Evolutionary conservation across 352 stramenopile genomes (phyloP).

Genomic region (Phytophthora megakarya): DNA sequence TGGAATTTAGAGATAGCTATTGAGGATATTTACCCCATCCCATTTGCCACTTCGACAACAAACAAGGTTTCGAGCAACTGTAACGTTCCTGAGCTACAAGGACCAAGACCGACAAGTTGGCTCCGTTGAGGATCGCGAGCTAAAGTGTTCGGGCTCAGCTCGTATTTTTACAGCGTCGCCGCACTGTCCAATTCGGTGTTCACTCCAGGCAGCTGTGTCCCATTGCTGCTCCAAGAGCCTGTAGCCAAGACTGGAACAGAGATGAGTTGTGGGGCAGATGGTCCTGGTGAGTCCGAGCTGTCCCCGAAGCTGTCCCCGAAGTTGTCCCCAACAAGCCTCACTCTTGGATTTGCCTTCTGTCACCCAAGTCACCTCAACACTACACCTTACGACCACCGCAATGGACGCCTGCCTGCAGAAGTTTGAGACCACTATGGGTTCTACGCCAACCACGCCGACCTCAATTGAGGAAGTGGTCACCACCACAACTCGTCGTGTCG

Average conservation of each 20-base stretch:
- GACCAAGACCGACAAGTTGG: background rate
- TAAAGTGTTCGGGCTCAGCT: constrained; percentile 15
- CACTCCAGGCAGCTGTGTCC: constrained; percentile 17
- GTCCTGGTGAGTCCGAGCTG: constrained; percentile 11
- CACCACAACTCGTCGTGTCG: constrained; percentile 42
- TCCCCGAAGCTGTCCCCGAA: constrained; percentile 14
- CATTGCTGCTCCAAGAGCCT: constrained; percentile 32
- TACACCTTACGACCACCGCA: constrained; percentile 27
- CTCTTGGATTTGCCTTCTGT: constrained; percentile 40
- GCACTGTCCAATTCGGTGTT: constrained; percentile 35
- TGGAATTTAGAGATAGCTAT: too few species aligned
- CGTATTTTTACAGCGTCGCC: constrained; percentile 25
- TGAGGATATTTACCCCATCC: too few species aligned
- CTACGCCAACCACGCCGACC: constrained; percentile 6
- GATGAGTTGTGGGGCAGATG: constrained; percentile 27
- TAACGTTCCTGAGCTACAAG: too few species aligned
- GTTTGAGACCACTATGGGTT: constrained; percentile 36
- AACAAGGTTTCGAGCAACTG: too few species aligned
- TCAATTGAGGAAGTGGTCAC: constrained; percentile 6
- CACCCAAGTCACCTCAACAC: constrained; percentile 23
- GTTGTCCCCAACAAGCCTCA: constrained; percentile 24
- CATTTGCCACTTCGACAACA: too few species aligned
- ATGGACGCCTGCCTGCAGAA: constrained; percentile 57
- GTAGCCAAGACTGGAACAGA: constrained; percentile 27
- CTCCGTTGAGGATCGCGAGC: background rate